Conservation (phyloP, 345 rosid genomes). For the Aurinia saxatilis region DNA sequence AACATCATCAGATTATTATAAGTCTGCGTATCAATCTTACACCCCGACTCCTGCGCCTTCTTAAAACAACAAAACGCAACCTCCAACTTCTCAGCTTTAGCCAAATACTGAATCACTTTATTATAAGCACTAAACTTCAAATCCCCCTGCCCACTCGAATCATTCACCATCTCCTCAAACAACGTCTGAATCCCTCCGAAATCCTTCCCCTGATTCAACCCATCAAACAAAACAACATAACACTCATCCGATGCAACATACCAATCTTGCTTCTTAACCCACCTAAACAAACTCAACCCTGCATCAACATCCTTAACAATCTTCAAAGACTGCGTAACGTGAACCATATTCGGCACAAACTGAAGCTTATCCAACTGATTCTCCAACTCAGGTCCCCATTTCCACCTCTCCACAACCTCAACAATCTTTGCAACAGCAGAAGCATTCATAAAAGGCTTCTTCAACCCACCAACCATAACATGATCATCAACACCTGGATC, state of each 20-base stretch:
- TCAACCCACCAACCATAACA: conserved; percentile 74
- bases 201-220: conserved; percentile 59
- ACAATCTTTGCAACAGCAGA: conserved; percentile 83
- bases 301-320: conserved; percentile 55
- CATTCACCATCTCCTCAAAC: conserved; percentile 77
- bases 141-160: conserved; percentile 33
- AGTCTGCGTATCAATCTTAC: conserved; percentile 52
- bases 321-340: conserved; percentile 65
- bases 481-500: conserved; percentile 88
- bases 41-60: conserved; percentile 70
- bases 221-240: conserved; percentile 65
- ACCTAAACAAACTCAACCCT: conserved; percentile 67
- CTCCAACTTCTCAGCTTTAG: conserved; percentile 89
- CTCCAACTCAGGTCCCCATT: conserved; percentile 98
- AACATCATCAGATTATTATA: conserved; percentile 71
- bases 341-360: conserved; percentile 81
- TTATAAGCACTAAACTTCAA: conserved; percentile 53
- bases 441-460: conserved; percentile 71
- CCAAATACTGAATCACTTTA: conserved; percentile 76
- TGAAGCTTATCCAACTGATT: conserved; percentile 76
- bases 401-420: conserved; percentile 92
- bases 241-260: conserved; percentile 55
- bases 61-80: conserved; percentile 81
- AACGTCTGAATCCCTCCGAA: conserved; percentile 60
- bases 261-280: conserved; percentile 93